Base-by-base conservation (phyloP, 148 eudicot genomes). In the Rhododendron griersonianum region DNA sequence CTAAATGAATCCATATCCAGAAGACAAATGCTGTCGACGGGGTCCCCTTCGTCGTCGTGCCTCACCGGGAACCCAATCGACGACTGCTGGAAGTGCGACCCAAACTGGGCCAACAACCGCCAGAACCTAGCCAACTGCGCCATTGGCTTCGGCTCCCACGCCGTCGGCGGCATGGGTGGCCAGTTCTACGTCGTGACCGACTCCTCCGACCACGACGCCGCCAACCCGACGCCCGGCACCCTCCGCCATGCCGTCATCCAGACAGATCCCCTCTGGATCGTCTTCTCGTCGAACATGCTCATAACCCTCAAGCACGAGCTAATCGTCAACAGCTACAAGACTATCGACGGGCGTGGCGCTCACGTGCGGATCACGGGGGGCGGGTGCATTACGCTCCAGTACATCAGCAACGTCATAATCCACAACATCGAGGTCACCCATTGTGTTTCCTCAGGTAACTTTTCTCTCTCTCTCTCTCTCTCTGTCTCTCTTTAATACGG, bases 71-170 rank as follows among this genome's bases (percentile, higher is more conserved):
- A 93, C 89, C 95, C 95, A 9, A 92, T 93, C 55, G 94, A 93
- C 83, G 95, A 93, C 87, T 92, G 95, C 89, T 93, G 95, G 95
- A 85, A 88, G 75, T 93, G 95, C 82, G 94, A 93, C 90, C 85
- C 93, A 0, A 85, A 92, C 81, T 92, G 94, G 94, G 85, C 93
- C 6, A 28, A 86, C 16, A 90, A 92, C 86, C 95, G 95, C 15
- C 91, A 93, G 65, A 88, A 90, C 5, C 85, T 93, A 10, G 95
- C 95, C 18, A 93, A 93, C 83, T 93, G 95, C 75, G 91, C 55
- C 15, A 86, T 93, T 25, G 95, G 95, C 19, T 93, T 93, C 74
- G 95, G 95, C 16, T 77, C 59, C 5, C 19, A 80, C 1, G 94
- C 95, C 6, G 37, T 83, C 75, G 95, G 95, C 0, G 95, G 95